Evolutionary conservation across 495 filamentous ascomycete genomes (phyloP).

Genomic region (Xylaria venustula): DNA sequence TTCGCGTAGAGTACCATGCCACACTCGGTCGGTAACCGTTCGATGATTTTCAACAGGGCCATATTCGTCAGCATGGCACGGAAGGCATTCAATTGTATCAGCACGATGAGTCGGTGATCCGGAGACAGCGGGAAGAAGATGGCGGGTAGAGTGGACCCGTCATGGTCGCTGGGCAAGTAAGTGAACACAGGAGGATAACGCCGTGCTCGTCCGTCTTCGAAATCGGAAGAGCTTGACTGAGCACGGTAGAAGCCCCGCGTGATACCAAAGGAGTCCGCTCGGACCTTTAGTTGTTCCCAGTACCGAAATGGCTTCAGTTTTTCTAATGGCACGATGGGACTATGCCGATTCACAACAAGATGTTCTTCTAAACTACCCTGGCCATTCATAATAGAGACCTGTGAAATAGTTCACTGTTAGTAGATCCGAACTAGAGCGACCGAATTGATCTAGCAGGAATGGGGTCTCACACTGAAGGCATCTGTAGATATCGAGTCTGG

Average conservation of each 20-base stretch:
- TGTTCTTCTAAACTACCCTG: not conserved
- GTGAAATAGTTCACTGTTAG: not conserved
- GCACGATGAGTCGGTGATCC: slow-evolving; percentile 31
- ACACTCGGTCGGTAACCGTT: slow-evolving; percentile 27
- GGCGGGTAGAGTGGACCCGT: slow-evolving; percentile 3
- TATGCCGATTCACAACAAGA: not conserved
- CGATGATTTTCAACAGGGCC: slow-evolving; percentile 23
- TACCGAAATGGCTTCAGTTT: slow-evolving; percentile 7
- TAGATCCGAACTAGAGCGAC: not conserved
- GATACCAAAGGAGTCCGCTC: not conserved
- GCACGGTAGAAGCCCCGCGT: not conserved
- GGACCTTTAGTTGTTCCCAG: slow-evolving; percentile 9
- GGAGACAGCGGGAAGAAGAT: slow-evolving; percentile 33
- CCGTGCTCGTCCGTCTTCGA: not conserved
- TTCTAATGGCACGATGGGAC: not conserved
- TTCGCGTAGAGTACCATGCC: slow-evolving; percentile 17
- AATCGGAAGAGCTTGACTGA: not conserved
- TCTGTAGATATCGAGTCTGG: not conserved
- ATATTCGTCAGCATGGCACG: slow-evolving; percentile 33
- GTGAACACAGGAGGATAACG: slow-evolving; percentile 25
- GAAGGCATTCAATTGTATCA: slow-evolving; percentile 41
- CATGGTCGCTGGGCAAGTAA: slow-evolving; percentile 14
- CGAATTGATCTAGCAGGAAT: too few relatives aligned
- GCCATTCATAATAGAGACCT: not conserved
- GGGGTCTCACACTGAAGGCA: not conserved